A percentile compares a stretch with the other conserved stretches of the same genome.
phyloP scores from a whole-genome alignment of 2,329 filamentous ascomycete genomes.

The Microdochium paspali region DNA sequence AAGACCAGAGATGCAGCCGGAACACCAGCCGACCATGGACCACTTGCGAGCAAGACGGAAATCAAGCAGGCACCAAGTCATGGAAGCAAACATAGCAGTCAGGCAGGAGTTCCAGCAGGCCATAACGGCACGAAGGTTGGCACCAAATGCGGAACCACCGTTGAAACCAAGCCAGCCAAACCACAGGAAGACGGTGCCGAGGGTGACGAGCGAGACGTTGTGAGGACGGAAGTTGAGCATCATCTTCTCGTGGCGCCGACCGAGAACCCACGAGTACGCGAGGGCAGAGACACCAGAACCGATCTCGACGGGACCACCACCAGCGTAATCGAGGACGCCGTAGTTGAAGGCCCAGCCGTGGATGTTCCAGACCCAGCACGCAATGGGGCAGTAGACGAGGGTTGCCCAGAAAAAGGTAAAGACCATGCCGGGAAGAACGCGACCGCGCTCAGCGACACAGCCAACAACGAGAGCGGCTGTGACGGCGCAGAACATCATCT shows the following conservation, averaged over 20 bases:
- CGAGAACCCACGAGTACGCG: slow-evolving; percentile 92
- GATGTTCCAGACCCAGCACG: slow-evolving; percentile 93
- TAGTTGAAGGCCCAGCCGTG: slow-evolving; percentile 90
- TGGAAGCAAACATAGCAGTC: slow-evolving; percentile 83
- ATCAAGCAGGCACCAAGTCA: slow-evolving; percentile 93
- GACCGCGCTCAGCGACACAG: slow-evolving; percentile 86
- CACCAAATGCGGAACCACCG: slow-evolving; percentile 87
- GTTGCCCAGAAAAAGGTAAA: slow-evolving; percentile 97
- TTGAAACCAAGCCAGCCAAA: slow-evolving; percentile 99
- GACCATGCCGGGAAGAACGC: slow-evolving; percentile 86
- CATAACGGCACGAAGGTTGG: slow-evolving; percentile 89
- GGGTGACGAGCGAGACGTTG: slow-evolving; percentile 94
- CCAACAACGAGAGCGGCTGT: slow-evolving; percentile 88
- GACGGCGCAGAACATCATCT: slow-evolving; percentile 80
- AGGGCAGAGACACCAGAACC: slow-evolving; percentile 86
- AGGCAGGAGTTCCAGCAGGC: slow-evolving; percentile 98
- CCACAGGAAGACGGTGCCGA: slow-evolving; percentile 93
- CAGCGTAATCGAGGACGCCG: slow-evolving; percentile 92
- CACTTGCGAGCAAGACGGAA: slow-evolving; percentile 90
- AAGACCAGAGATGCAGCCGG: slow-evolving; percentile 60
- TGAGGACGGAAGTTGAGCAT: slow-evolving; percentile 99
- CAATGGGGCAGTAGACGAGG: slow-evolving; percentile 91
- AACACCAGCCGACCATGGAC: slow-evolving; percentile 72
- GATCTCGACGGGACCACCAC: slow-evolving; percentile 95
- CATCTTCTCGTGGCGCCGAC: slow-evolving; percentile 96